A percentile compares a stretch with the other conserved stretches of the same genome.
Evolutionary conservation across 2,329 filamentous ascomycete genomes (phyloP).

Genomic region (Ceratocystis papillata): DNA sequence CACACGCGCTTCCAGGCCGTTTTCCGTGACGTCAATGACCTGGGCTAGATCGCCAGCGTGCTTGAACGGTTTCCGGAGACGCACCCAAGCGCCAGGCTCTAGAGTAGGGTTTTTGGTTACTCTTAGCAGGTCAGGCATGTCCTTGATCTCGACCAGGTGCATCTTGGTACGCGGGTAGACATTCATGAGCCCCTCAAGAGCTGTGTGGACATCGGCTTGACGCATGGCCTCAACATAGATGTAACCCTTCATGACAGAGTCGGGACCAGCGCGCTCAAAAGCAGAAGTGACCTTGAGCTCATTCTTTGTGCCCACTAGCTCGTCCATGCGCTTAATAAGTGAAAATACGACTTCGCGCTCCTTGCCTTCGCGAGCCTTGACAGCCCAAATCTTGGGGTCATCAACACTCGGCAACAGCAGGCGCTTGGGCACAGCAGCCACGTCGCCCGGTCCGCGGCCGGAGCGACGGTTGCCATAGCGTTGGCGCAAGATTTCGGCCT

Average conservation of each 20-base stretch:
- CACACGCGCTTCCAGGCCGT: conserved; percentile 78
- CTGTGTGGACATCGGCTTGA: conserved; percentile 73
- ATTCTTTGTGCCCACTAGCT: conserved; percentile 65
- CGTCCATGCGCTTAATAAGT: conserved; percentile 80
- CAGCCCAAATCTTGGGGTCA: conserved; percentile 91
- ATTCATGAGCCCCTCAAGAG: conserved; percentile 74
- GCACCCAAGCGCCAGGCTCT: conserved; percentile 82
- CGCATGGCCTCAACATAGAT: conserved; percentile 88
- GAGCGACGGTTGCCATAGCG: conserved; percentile 73
- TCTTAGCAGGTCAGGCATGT: conserved; percentile 92
- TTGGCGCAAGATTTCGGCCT: conserved; percentile 75
- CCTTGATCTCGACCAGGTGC: conserved; percentile 84
- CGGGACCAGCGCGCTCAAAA: conserved; percentile 73
- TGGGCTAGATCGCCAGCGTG: conserved; percentile 86
- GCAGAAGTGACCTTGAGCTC: conserved; percentile 77
- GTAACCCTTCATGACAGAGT: conserved; percentile 79
- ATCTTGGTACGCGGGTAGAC: conserved; percentile 83
- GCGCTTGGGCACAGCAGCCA: conserved; percentile 70
- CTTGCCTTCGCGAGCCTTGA: conserved; percentile 88
- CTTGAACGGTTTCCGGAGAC: conserved; percentile 66
- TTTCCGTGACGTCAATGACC: conserved; percentile 83
- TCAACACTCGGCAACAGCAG: conserved; percentile 84
- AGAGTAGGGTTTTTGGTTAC: conserved; percentile 78
- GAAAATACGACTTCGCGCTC: conserved; percentile 82
- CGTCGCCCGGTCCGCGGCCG: conserved; percentile 54